A percentile compares a stretch with the other conserved stretches of the same genome.
These are phyloP conservation scores for Baorangia bicolor DNA, from an alignment of 768 basidiomycete genomes.

Conservation along the genomic window DNA sequence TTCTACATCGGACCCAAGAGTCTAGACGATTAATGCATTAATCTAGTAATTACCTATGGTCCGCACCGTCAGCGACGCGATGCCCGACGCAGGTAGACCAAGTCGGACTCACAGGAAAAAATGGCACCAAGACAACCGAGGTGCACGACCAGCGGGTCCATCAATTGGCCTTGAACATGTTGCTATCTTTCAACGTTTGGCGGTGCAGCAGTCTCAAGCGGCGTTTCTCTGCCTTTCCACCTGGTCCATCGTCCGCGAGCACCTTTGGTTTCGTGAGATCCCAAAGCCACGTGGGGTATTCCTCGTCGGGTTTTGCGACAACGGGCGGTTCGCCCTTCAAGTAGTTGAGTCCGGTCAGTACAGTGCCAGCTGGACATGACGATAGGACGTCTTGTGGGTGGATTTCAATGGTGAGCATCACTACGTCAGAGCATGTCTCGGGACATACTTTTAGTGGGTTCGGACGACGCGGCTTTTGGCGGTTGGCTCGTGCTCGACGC, in stretches of 20 bases:
- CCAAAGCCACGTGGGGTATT: slow-evolving; percentile 93
- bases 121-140: neutral
- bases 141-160: neutral
- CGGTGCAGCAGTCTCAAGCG: slow-evolving; percentile 60
- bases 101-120: neutral
- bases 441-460: slow-evolving; percentile 22
- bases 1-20: neutral
- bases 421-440: neutral
- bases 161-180: slow-evolving; percentile 84
- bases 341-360: slow-evolving; percentile 78
- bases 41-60: neutral
- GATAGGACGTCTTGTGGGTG: slow-evolving; percentile 37
- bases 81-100: too few species aligned
- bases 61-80: neutral
- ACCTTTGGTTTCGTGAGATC: slow-evolving; percentile 60
- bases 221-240: slow-evolving; percentile 60
- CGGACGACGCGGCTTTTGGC: slow-evolving; percentile 4
- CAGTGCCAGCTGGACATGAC: slow-evolving; percentile 69
- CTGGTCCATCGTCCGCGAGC: slow-evolving; percentile 69
- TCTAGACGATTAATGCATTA: too few species aligned
- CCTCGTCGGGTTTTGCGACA: slow-evolving; percentile 73
- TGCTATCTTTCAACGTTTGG: slow-evolving; percentile 73
- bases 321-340: slow-evolving; percentile 80
- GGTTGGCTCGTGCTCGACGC: slow-evolving; percentile 5
- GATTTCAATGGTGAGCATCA: neutral